Evolutionary conservation across 345 rosid genomes (phyloP), one percentile per base, ranked within the genome.

Genomic region (Arabidopsis suecica): DNA sequence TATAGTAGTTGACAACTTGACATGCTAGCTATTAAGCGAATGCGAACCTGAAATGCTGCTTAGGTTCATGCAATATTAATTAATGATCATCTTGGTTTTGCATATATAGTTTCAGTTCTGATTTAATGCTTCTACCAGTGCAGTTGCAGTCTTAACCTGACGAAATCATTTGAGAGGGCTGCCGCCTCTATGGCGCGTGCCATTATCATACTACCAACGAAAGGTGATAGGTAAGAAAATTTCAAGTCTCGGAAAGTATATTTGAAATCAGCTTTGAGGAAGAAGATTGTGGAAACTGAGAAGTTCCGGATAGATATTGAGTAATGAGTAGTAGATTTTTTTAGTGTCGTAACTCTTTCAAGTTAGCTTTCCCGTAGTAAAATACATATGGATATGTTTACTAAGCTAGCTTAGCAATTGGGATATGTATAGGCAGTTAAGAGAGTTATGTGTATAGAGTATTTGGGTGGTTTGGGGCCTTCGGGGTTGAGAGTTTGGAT

Each of bases 121-220:
- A 71, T 67, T 59, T 67, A 59, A 54, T 54, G 68, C 44, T 79
- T 77, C 79, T 77, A 16, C 73, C 68, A 83, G 79, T 84, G 71
- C 91, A 94, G 98, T 86, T 94, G 98, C 84, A 87, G 89, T 84
- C 91, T 94, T 73, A 91, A 80, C 86, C 75, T 91, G 74, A 94
- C 97, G 54, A 91, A 84, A 81, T 90, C 98, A 76, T 94, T 87
- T 68, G 95, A 90, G 79, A 83, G 93, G 78, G 95, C 96, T 80
- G 96, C 98, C 8, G 98, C 97, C 50, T 68, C 67, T 71, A 85
- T 72, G 83, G 97, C 98, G 10, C 93, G 96, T 76, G 91, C 97
- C 69, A 86, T 94, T 80, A 91, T 94, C 47, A 85, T 94, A 80
- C 81, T 94, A 80, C 93, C 98, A 77, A 84, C 91, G 8, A 87